Evolutionary conservation across 352 stramenopile species (phyloP), one percentile per base, ranked within the genome.

Genomic region (Blastocystis sp.): DNA sequence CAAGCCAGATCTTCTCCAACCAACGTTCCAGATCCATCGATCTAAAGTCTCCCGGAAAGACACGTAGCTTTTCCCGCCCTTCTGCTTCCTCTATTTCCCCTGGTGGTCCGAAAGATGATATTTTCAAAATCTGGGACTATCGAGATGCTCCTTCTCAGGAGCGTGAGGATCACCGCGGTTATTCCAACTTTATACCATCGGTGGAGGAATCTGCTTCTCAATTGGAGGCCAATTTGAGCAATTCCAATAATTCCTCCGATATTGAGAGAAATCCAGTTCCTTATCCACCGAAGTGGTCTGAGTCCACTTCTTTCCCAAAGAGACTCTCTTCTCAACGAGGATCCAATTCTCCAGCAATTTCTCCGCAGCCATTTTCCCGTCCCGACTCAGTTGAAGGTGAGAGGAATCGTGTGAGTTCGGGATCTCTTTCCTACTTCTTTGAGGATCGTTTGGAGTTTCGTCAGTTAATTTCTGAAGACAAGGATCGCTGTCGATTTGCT

Each of bases 381-480:
- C 50, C 59, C 11, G 30, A 26, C 6, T 24, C n/a, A 8, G 24
- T 41, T 4, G 11, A 39, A 37, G 45, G 45, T 4, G 45, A 24
- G 24, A 41, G 45, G 24, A 43, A 66, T 66, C 13, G 11, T 24
- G 50, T 13, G 50, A 59, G 50, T n/a, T 59, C 50, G 2, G 50
- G 11, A n/a, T 59, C 50, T 13, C 13, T 59, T 59, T 59, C 50
- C 11, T 59, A n/a, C 20, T 41, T 75, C n/a, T 20, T 75, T 4
- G 64, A 37, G 37, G 53, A 59, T 59, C 68, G 43, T 5, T 45
- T 43, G 7, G 34, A 63, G 26, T 53, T 66, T 39, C 45, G 18
- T 6, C 3, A 39, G 16, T n/a, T 85, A 55, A 85, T 85, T 24
- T 9, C 47, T 24, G 73, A 85, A 43, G 73, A 85, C 24, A 85